These are phyloP conservation scores for Pythium rhizo-oryzae DNA, from an alignment of 352 stramenopile genomes.

Conservation along the genomic window DNA sequence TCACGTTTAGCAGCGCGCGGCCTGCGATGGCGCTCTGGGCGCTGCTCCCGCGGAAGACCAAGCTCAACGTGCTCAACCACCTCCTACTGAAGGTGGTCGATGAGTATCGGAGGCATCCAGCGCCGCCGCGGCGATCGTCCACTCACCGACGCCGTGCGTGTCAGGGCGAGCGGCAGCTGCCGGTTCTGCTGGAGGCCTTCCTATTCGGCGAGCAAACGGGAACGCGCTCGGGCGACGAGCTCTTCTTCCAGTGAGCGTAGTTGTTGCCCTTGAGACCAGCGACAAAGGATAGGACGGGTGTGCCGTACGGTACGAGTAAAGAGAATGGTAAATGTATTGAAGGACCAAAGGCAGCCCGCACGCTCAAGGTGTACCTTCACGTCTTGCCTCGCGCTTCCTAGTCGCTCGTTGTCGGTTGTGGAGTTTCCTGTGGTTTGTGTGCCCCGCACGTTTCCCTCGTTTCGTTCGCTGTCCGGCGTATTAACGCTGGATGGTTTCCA, in stretches of 20 bases:
- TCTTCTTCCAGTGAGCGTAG: neutral
- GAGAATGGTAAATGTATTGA: no score
- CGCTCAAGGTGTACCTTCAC: no score
- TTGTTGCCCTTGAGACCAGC: neutral
- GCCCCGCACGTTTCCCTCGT: no score
- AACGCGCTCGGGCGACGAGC: neutral
- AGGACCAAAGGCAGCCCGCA: no score
- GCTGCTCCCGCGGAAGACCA: neutral
- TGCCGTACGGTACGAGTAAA: no score
- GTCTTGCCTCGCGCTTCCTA: no score
- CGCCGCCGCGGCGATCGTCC: neutral
- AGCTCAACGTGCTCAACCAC: neutral
- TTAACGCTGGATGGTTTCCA: slow-evolving; percentile 26
- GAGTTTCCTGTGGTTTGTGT: no score
- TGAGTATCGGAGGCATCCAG: neutral
- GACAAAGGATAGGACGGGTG: no score
- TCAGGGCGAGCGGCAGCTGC: neutral
- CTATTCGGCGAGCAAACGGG: neutral
- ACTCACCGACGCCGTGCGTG: neutral
- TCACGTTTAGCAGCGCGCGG: slow-evolving; percentile 8
- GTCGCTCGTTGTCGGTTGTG: no score
- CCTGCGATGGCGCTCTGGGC: neutral
- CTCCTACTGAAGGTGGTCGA: neutral
- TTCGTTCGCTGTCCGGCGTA: neutral
- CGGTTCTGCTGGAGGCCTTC: neutral